Evolutionary conservation across 78 protist genomes (phyloP), one percentile per base, ranked within the genome.

Genomic region (Reticulomyxa filosa): DNA sequence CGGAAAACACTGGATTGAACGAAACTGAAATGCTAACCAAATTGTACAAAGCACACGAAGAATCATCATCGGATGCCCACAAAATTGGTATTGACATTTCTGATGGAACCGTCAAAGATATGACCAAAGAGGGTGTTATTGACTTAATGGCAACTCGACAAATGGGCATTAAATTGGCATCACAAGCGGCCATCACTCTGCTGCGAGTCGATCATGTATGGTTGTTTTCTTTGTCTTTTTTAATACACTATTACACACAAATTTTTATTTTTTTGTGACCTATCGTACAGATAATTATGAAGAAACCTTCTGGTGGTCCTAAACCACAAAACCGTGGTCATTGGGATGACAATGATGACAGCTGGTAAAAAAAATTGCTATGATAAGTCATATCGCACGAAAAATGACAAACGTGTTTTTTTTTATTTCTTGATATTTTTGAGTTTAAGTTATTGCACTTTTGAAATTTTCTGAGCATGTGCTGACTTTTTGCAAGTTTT

Each of bases 301-400:
- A 87, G 32, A 81, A 84, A 76, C 93, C 67, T 8, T 90, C 98
- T 2, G 97, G 97, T 23, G 97, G 96, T 22, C 93, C 96, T 38
- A 84, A 81, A 76, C 72, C 62, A 11, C 50, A 64, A 55, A 5
- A 30, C 8, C 17, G 27, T 20, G 56, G 33, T 1, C 46, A 39
- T 11, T 34, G 69, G 48, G 69, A 37, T 10, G 69, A 39, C 48
- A 35, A 65, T 6, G 69, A 65, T 22, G 10, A 59, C n/a, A n/a
- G n/a, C n/a, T n/a, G n/a, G n/a, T n/a, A n/a, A n/a, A n/a, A n/a
- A n/a, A n/a, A n/a, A n/a, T n/a, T n/a, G n/a, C n/a, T n/a, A n/a
- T n/a, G n/a, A n/a, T n/a, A n/a, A n/a, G n/a, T n/a, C n/a, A n/a
- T n/a, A n/a, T n/a, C n/a, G n/a, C n/a, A n/a, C n/a, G n/a, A n/a